phyloP scores from a whole-genome alignment of 1,139 yeast genomes.

The Saccharomyces hybrid region DNA sequence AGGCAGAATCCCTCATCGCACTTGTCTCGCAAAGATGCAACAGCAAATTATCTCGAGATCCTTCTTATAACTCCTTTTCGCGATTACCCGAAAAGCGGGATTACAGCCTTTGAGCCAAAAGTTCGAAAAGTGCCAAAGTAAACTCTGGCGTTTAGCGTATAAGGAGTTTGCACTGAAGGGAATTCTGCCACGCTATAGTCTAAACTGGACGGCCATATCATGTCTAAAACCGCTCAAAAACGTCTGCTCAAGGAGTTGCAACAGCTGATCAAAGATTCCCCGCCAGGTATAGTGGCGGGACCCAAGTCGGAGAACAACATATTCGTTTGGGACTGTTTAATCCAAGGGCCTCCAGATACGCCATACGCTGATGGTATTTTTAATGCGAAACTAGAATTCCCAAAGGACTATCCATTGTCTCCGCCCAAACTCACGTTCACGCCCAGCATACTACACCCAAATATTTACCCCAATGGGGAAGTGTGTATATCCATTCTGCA shows the following conservation, averaged over 20 bases:
- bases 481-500: constrained; percentile 94
- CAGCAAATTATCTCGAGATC: neutral
- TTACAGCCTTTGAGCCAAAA: neutral
- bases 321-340: constrained; percentile 82
- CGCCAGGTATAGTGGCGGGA: constrained; percentile 93
- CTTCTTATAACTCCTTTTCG: neutral
- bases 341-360: constrained; percentile 88
- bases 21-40: neutral
- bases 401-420: constrained; percentile 82
- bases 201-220: constrained; percentile 4
- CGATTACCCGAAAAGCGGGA: neutral
- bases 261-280: constrained; percentile 76
- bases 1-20: neutral
- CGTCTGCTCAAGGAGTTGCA: constrained; percentile 83
- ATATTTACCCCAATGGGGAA: constrained; percentile 86
- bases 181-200: neutral
- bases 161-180: neutral
- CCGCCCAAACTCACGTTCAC: constrained; percentile 84
- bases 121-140: neutral
- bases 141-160: neutral
- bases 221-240: constrained; percentile 64
- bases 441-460: constrained; percentile 86
- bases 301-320: constrained; percentile 77
- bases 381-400: constrained; percentile 76
- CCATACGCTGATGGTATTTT: constrained; percentile 92